phyloP scores from a whole-genome alignment of 495 filamentous ascomycete species.

The Annulohypoxylon maeteangense region DNA sequence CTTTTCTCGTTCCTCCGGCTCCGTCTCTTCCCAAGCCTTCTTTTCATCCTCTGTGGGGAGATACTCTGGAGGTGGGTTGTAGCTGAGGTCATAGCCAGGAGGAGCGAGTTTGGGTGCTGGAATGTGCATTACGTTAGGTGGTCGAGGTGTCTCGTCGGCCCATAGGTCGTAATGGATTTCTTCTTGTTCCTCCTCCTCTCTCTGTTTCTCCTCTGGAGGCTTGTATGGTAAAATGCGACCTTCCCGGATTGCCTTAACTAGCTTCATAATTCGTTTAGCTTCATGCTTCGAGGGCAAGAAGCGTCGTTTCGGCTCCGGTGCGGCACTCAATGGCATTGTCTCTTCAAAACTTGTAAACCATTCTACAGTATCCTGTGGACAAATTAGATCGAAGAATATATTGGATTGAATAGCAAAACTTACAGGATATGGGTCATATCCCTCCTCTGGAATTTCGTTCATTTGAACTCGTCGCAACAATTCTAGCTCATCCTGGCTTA shows the following conservation, averaged over 20 bases:
- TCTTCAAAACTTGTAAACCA: conserved; percentile 92
- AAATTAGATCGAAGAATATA: conserved; percentile 18
- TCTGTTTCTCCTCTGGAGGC: conserved; percentile 77
- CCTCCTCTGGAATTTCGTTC: conserved; percentile 87
- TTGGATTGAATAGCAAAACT: conserved; percentile 31
- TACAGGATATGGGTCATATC: conserved; percentile 88
- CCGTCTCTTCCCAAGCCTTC: conserved; percentile 86
- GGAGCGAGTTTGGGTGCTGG: conserved; percentile 96
- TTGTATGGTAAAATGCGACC: conserved; percentile 94
- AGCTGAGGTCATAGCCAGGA: conserved; percentile 92
- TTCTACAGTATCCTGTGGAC: conserved; percentile 76
- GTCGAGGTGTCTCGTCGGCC: conserved; percentile 85
- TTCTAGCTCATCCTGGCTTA: conserved; percentile 89
- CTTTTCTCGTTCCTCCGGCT: conserved; percentile 89
- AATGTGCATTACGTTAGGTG: conserved; percentile 93
- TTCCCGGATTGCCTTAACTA: conserved; percentile 93
- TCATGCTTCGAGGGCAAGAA: conserved; percentile 99
- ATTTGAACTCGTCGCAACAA: conserved; percentile 88
- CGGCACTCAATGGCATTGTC: conserved; percentile 92
- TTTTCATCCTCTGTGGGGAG: conserved; percentile 85
- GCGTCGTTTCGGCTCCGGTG: conserved; percentile 93
- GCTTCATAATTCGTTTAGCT: conserved; percentile 96
- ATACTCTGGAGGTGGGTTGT: conserved; percentile 96
- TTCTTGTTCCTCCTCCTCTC: conserved; percentile 73
- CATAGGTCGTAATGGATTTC: conserved; percentile 86